These are phyloP conservation scores for Alternaria arborescens DNA, from an alignment of 2,329 filamentous ascomycete genomes.

Conservation along the genomic window DNA sequence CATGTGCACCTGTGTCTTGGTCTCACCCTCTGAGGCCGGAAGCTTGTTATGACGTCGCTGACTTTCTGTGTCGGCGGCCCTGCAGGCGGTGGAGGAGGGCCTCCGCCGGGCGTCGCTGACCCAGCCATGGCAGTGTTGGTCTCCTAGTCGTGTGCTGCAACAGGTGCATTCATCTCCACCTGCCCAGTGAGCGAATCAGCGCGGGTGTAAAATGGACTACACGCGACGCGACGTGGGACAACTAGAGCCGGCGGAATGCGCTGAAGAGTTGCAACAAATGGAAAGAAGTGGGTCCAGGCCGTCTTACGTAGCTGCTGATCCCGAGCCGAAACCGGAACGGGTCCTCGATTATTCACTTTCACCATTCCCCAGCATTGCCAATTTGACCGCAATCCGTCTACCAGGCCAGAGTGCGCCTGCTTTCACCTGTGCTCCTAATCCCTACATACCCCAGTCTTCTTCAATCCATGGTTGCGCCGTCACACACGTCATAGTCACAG, in stretches of 20 bases:
- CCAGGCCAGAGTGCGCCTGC: conserved; percentile 3
- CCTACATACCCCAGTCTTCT: neutral
- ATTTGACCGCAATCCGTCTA: neutral
- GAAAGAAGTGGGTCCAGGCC: conserved; percentile 11
- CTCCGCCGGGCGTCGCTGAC: conserved; percentile 41
- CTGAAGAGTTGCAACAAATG: conserved; percentile 5
- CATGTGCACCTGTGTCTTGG: too few relatives aligned
- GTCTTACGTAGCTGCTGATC: neutral
- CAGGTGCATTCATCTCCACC: conserved; percentile 14
- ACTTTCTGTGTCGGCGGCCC: conserved; percentile 64
- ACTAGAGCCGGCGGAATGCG: conserved; percentile 26
- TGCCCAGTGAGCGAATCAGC: conserved; percentile 9
- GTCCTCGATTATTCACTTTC: conserved; percentile 24
- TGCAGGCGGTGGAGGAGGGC: conserved; percentile 42
- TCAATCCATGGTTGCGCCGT: conserved; percentile 13
- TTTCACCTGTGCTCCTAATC: neutral
- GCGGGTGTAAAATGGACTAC: neutral
- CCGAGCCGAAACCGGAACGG: conserved; percentile 22
- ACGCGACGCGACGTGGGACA: conserved; percentile 16
- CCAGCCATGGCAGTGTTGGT: conserved; percentile 41
- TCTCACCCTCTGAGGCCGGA: conserved; percentile 79
- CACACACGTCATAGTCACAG: conserved; percentile 2
- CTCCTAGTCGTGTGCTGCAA: conserved; percentile 13
- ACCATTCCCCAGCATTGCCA: conserved; percentile 11
- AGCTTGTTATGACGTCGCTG: conserved; percentile 78